Conservation (phyloP, 2,329 filamentous ascomycete species). For the Cadophora sp. region DNA sequence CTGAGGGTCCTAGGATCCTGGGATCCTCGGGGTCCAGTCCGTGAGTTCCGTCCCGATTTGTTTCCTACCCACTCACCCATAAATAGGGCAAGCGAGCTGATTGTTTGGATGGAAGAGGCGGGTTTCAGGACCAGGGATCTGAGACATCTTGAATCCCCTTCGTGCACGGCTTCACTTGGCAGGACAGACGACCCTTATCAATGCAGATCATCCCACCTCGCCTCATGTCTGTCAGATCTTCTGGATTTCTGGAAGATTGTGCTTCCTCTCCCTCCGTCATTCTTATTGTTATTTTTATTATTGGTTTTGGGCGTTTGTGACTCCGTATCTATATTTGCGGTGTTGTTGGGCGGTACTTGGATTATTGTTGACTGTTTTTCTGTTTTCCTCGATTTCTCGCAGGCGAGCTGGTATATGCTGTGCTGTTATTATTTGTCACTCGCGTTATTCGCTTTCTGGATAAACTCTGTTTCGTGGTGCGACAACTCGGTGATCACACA, state of each 20-base stretch:
- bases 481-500: constrained; percentile 10
- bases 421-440: constrained; percentile 3
- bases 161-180: constrained; percentile 10
- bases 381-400: not conserved
- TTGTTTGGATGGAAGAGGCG: not conserved
- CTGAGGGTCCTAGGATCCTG: not conserved
- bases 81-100: constrained; percentile 14
- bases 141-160: constrained; percentile 12
- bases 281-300: not conserved
- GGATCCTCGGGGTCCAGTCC: not conserved
- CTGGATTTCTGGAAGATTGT: not conserved
- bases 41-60: not conserved
- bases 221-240: not conserved
- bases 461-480: constrained; percentile 12
- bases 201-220: constrained; percentile 15
- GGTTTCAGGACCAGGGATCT: constrained; percentile 10
- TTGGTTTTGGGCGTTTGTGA: not conserved
- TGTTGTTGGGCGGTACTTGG: not conserved
- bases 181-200: constrained; percentile 10
- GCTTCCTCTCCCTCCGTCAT: not conserved
- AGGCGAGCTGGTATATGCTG: constrained; percentile 6
- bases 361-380: not conserved
- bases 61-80: not conserved
- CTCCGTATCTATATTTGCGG: not conserved
- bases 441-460: constrained; percentile 1